phyloP scores from a whole-genome alignment of 2,329 filamentous ascomycete species.

The Hyphodiscus sp. region DNA sequence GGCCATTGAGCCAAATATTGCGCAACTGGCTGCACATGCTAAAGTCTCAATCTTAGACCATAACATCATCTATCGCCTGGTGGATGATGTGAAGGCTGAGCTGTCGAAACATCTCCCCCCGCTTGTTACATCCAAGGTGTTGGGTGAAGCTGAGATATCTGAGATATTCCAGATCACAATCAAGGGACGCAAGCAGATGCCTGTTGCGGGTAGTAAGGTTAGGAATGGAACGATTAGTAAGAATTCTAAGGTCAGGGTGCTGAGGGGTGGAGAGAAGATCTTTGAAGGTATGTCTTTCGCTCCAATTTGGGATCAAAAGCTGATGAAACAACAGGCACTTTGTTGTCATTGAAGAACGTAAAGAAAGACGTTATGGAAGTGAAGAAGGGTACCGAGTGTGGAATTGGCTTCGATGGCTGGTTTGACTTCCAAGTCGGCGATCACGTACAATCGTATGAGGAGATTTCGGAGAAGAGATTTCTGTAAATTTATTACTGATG shows the following conservation, averaged over 20 bases:
- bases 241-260: constrained; percentile 60
- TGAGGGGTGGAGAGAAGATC: constrained; percentile 63
- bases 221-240: constrained; percentile 69
- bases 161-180: constrained; percentile 80
- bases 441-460: constrained; percentile 81
- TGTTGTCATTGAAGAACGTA: constrained; percentile 79
- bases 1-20: constrained; percentile 58
- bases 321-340: constrained; percentile 50
- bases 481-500: constrained; percentile 16
- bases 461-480: constrained; percentile 58
- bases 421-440: constrained; percentile 74
- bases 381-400: constrained; percentile 90
- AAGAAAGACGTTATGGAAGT: constrained; percentile 90
- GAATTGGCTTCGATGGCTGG: constrained; percentile 78
- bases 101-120: constrained; percentile 66
- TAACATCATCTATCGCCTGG: constrained; percentile 76
- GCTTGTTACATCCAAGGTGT: constrained; percentile 60
- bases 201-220: constrained; percentile 82
- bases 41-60: constrained; percentile 77
- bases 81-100: constrained; percentile 63
- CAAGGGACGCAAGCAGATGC: constrained; percentile 61
- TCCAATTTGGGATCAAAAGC: constrained; percentile 13
- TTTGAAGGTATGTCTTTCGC: constrained; percentile 66
- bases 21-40: constrained; percentile 59
- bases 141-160: constrained; percentile 81